These are phyloP conservation scores for Cladosporium sp. DNA, from an alignment of 2,329 filamentous ascomycete genomes.

Conservation along the genomic window DNA sequence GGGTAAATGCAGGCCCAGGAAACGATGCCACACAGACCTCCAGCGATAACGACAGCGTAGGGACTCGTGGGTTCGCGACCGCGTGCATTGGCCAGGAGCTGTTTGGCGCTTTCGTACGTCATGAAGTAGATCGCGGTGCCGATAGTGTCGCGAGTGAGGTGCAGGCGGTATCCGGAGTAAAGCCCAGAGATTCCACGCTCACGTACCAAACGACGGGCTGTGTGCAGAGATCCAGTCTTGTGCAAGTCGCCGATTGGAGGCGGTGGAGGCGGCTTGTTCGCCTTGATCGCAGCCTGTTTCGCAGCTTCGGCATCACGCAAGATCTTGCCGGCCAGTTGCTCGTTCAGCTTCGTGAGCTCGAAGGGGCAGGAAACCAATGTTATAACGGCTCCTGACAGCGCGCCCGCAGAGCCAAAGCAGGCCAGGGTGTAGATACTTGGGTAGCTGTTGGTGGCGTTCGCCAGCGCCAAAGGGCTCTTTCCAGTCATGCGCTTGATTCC, in stretches of 20 bases:
- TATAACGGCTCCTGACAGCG: constrained; percentile 76
- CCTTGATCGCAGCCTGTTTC: constrained; percentile 9
- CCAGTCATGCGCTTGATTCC: constrained; percentile 67
- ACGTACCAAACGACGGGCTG: constrained; percentile 74
- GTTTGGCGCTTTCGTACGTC: constrained; percentile 85
- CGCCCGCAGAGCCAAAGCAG: constrained; percentile 77
- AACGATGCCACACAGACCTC: constrained; percentile 78
- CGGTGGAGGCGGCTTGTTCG: constrained; percentile 11
- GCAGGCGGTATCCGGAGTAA: constrained; percentile 78
- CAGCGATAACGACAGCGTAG: constrained; percentile 75
- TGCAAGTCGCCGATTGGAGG: constrained; percentile 22
- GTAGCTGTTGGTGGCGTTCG: constrained; percentile 69
- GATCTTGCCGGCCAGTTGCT: constrained; percentile 80
- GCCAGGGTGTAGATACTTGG: constrained; percentile 72
- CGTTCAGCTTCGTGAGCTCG: constrained; percentile 85
- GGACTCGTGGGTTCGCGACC: constrained; percentile 75
- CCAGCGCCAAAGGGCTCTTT: constrained; percentile 71
- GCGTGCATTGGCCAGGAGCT: constrained; percentile 74
- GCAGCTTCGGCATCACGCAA: constrained; percentile 44
- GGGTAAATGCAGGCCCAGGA: constrained; percentile 73
- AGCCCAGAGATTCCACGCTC: constrained; percentile 72
- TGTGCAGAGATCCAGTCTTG: constrained; percentile 45
- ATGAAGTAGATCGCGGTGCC: constrained; percentile 86
- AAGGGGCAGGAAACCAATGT: constrained; percentile 84
- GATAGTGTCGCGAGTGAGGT: constrained; percentile 82